Conservation (phyloP, 116 monocot species). For the Cymodocea nodosa region DNA sequence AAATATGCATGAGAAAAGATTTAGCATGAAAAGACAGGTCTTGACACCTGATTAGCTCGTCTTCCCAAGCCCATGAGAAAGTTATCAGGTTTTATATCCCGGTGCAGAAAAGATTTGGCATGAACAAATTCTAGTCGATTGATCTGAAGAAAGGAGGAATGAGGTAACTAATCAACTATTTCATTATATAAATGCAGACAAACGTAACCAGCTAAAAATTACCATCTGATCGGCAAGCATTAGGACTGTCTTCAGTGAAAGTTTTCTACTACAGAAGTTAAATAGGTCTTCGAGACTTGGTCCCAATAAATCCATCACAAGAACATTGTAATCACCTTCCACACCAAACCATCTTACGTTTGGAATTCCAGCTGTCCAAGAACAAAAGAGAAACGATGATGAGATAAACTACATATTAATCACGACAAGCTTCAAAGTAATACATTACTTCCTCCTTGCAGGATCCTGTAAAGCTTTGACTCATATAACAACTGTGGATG, state of each 20-base stretch:
- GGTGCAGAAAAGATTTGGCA: constrained; percentile 73
- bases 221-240: constrained; percentile 99
- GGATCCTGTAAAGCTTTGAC: constrained; percentile 62
- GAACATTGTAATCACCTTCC: constrained; percentile 88
- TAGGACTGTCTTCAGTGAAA: constrained; percentile 83
- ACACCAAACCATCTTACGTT: constrained; percentile 93
- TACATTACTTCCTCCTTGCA: constrained; percentile 70
- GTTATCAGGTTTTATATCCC: constrained; percentile 91
- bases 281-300: constrained; percentile 92
- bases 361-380: constrained; percentile 60
- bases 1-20: not conserved
- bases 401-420: not conserved
- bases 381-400: not conserved
- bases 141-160: constrained; percentile 23
- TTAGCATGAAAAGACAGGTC: not conserved
- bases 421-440: not conserved
- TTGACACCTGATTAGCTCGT: constrained; percentile 64
- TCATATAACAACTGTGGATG: constrained; percentile 76
- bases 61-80: constrained; percentile 89
- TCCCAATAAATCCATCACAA: constrained; percentile 86
- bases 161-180: not conserved
- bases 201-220: not conserved
- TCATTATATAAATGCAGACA: not conserved
- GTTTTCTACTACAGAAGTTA: constrained; percentile 78
- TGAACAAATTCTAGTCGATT: constrained; percentile 76